Evolutionary conservation across 202 grass and related monocot species (phyloP).

Genomic region (Zizania palustris): DNA sequence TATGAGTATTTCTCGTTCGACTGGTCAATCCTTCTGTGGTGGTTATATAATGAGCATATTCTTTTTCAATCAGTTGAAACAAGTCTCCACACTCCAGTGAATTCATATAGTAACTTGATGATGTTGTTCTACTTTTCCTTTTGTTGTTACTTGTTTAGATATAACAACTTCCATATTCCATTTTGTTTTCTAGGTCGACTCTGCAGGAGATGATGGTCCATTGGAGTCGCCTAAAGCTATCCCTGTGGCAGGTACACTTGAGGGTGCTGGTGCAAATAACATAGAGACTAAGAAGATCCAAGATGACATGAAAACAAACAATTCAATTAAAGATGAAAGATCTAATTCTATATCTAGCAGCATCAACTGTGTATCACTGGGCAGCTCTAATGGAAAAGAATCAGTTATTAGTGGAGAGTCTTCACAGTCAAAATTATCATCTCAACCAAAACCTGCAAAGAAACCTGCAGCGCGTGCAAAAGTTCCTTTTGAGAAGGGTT

Average conservation of each 20-base stretch:
- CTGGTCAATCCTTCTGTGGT: not conserved
- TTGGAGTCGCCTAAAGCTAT: slow-evolving; percentile 74
- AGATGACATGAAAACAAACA: slow-evolving; percentile 22
- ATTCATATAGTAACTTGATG: not conserved
- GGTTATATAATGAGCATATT: slow-evolving; percentile 3
- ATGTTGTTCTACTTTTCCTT: not conserved
- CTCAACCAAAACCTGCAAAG: slow-evolving; percentile 63
- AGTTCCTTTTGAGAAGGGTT: slow-evolving; percentile 90
- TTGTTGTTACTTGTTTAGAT: not conserved
- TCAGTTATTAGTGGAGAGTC: slow-evolving; percentile 34
- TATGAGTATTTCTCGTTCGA: slow-evolving; percentile 10
- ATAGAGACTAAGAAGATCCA: slow-evolving; percentile 37
- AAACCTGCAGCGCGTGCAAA: slow-evolving; percentile 61
- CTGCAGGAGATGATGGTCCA: slow-evolving; percentile 46
- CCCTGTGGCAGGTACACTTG: slow-evolving; percentile 52
- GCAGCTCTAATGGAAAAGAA: slow-evolving; percentile 30
- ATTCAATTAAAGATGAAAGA: slow-evolving; percentile 24
- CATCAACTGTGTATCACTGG: not conserved
- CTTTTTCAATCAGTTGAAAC: not conserved
- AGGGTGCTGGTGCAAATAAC: slow-evolving; percentile 16
- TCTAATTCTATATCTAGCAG: slow-evolving; percentile 38
- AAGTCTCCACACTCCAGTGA: not conserved
- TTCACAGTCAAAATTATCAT: slow-evolving; percentile 31
- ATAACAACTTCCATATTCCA: not conserved
- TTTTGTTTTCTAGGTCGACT: slow-evolving; percentile 51